Base-by-base conservation (phyloP, 2,329 filamentous ascomycete genomes). In the Pestalotiopsis sp. region DNA sequence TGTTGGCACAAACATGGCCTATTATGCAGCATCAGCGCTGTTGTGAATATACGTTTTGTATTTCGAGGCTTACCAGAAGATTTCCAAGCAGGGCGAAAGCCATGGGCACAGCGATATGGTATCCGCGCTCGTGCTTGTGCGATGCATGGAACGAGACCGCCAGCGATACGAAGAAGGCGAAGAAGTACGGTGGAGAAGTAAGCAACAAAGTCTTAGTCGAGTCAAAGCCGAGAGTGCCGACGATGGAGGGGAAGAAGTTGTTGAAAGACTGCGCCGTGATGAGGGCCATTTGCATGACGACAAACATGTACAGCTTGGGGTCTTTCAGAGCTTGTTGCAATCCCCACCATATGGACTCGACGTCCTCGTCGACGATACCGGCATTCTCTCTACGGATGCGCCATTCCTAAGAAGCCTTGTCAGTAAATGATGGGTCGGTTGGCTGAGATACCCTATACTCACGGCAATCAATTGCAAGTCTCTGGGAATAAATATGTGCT, bases 291-390 rank as follows among this genome's bases (percentile, higher is more conserved):
- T 75, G 73, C 61, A 73, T 56, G 9, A 74, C 58, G 38, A 74
- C 68, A 56, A 75, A 77, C 49, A 77, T 71, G 68, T 74, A 74
- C 36, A 75, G 61, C 65, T 73, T 75, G 12, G 73, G 73, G 65
- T 75, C 73, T 5, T 69, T 56, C 25, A 72, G 59, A 63, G 73
- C 64, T 68, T 75, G 67, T 68, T 70, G 67, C 0, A 73, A 40
- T 5, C 71, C 72, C 68, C 71, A 71, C 56, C 23, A 70, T 36
- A 72, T 70, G 3, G 73, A 74, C 17, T 72, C 71, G 6, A 72
- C 71, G 41, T 75, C 73, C 27, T 74, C 70, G 36, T 75, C 73
- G 17, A 68, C 68, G 13, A 75, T 70, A 38, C 74, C 73, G 9
- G 74, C 72, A 31, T 76, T 76, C 41, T 75, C 74, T 31, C 73